These are phyloP conservation scores for Fomitopsis pinicola DNA, from an alignment of 1,284 basidiomycete genomes.

Conservation along the genomic window DNA sequence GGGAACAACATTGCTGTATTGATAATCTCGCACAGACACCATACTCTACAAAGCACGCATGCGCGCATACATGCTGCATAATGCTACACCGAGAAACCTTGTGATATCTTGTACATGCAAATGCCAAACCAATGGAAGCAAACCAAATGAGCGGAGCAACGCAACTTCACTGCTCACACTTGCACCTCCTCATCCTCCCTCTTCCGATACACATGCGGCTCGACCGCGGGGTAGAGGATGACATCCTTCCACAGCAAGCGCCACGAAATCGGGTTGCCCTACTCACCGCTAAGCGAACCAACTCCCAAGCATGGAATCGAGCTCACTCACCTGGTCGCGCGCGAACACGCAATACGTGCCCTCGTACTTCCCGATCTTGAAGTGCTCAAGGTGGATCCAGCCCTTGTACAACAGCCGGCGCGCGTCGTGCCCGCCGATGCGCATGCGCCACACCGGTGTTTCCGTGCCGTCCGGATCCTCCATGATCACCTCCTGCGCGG, in stretches of 20 bases:
- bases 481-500: slow-evolving; percentile 21
- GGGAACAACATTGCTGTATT: not conserved
- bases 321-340: slow-evolving; percentile 50
- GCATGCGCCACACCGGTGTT: slow-evolving; percentile 35
- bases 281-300: not conserved
- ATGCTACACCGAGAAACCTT: not conserved
- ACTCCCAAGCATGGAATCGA: not conserved
- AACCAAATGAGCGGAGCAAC: not conserved
- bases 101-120: not conserved
- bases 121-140: not conserved
- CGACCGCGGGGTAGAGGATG: slow-evolving; percentile 43
- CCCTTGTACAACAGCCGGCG: slow-evolving; percentile 63
- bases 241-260: slow-evolving; percentile 65
- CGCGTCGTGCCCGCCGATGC: slow-evolving; percentile 61
- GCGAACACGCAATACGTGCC: slow-evolving; percentile 67
- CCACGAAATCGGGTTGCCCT: slow-evolving; percentile 78
- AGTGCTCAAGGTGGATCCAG: slow-evolving; percentile 63
- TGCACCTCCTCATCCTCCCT: not conserved
- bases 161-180: not conserved
- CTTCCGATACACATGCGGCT: slow-evolving; percentile 55
- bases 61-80: not conserved
- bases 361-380: slow-evolving; percentile 37
- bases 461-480: slow-evolving; percentile 1
- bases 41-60: not conserved
- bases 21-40: not conserved